Percentiles rank a stretch among this genome's conserved stretches.
Evolutionary conservation across 495 filamentous ascomycete species (phyloP).

Genomic region (Delitschia confertaspora): DNA sequence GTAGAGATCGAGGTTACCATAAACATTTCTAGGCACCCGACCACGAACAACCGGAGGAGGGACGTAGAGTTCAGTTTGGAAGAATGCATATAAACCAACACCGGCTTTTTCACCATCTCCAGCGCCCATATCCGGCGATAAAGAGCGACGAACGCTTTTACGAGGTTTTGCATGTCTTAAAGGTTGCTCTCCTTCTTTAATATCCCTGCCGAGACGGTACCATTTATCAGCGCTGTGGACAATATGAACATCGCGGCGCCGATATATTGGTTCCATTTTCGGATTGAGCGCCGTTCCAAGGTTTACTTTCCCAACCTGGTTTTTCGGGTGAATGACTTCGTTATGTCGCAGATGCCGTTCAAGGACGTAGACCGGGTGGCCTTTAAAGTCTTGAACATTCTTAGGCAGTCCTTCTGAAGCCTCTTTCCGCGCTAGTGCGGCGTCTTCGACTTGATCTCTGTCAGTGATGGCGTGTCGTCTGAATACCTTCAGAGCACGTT

Average conservation of each 20-base stretch:
- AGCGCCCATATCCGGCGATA: conserved; percentile 13
- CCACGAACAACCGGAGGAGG: conserved; percentile 69
- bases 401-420: conserved; percentile 78
- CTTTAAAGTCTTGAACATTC: conserved; percentile 85
- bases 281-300: conserved; percentile 52
- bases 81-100: conserved; percentile 58
- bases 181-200: conserved; percentile 62
- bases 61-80: conserved; percentile 67
- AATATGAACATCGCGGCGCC: conserved; percentile 66
- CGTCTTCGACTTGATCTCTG: conserved; percentile 67
- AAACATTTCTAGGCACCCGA: conserved; percentile 73
- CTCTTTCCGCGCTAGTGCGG: conserved; percentile 60
- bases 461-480: conserved; percentile 33
- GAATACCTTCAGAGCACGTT: conserved; percentile 51
- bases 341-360: conserved; percentile 79
- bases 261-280: conserved; percentile 61
- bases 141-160: conserved; percentile 26
- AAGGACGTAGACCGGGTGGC: conserved; percentile 82
- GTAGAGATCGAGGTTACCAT: conserved; percentile 84
- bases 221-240: conserved; percentile 73
- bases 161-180: conserved; percentile 53
- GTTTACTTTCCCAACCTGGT: conserved; percentile 66
- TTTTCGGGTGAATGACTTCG: conserved; percentile 66
- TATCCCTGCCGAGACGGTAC: conserved; percentile 75
- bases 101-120: conserved; percentile 32